Evolutionary conservation across 352 stramenopile species (phyloP).

Genomic region (Elongisporangium anandrum): DNA sequence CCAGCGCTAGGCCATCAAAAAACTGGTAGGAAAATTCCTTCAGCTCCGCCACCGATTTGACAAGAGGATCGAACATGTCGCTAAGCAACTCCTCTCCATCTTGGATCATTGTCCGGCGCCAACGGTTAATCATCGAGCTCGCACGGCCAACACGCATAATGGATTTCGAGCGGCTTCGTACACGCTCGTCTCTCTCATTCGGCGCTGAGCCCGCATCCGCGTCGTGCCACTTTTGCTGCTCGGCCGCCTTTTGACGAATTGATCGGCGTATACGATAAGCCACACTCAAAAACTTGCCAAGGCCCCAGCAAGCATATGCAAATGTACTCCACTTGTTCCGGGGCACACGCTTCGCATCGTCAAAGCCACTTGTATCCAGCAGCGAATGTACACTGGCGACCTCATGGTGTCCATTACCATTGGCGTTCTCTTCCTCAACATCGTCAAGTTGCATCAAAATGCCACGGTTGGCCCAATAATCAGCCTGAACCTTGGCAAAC

Average conservation of each 20-base stretch:
- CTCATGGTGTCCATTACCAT: slow-evolving; percentile 37
- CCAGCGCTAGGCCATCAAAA: slow-evolving; percentile 54
- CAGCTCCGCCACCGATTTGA: slow-evolving; percentile 49
- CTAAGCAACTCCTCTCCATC: slow-evolving; percentile 41
- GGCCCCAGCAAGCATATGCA: slow-evolving; percentile 54
- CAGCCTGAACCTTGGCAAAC: slow-evolving; percentile 74
- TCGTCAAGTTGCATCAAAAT: slow-evolving; percentile 21
- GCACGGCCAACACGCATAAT: slow-evolving; percentile 34
- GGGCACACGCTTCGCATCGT: slow-evolving; percentile 55
- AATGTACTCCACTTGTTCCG: slow-evolving; percentile 79
- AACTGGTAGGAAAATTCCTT: slow-evolving; percentile 54
- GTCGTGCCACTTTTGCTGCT: slow-evolving; percentile 40
- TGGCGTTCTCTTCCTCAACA: slow-evolving; percentile 18
- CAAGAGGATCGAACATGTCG: slow-evolving; percentile 57
- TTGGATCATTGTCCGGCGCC: slow-evolving; percentile 47
- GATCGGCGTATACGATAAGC: slow-evolving; percentile 19
- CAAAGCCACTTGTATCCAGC: slow-evolving; percentile 57
- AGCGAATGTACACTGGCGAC: slow-evolving; percentile 69
- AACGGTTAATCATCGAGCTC: slow-evolving; percentile 57
- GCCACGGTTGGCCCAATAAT: slow-evolving; percentile 67
- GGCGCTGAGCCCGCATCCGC: not conserved
- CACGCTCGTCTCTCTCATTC: slow-evolving; percentile 13
- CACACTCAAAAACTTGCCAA: slow-evolving; percentile 48
- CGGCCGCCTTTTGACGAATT: slow-evolving; percentile 5
- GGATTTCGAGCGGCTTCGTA: slow-evolving; percentile 33